Conservation (phyloP, 2,329 filamentous ascomycete species). For the Metarhizium rileyi region DNA sequence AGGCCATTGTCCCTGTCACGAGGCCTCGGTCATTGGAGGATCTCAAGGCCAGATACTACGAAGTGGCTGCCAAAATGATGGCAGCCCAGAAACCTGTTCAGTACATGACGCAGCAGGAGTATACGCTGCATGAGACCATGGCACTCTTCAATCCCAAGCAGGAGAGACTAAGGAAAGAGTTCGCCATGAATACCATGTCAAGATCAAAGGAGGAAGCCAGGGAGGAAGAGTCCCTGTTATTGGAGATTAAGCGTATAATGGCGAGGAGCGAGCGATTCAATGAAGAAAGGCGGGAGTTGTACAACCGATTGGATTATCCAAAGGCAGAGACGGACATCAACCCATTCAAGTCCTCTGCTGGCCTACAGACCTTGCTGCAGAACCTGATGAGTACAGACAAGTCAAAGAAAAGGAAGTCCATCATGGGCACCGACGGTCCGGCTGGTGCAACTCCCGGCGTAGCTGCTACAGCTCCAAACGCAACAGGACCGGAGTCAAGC, state of each 20-base stretch:
- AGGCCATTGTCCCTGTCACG: conserved; percentile 42
- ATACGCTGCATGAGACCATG: conserved; percentile 74
- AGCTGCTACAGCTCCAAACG: conserved; percentile 23
- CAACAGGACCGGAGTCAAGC: conserved; percentile 23
- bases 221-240: conserved; percentile 81
- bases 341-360: conserved; percentile 71
- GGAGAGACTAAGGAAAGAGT: conserved; percentile 73
- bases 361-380: conserved; percentile 70
- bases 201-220: conserved; percentile 79
- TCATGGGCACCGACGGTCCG: conserved; percentile 49
- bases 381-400: conserved; percentile 78
- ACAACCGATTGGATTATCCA: conserved; percentile 77
- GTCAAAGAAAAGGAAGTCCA: conserved; percentile 74
- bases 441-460: background rate
- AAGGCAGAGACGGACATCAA: conserved; percentile 58
- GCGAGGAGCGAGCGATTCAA: conserved; percentile 78
- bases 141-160: conserved; percentile 73
- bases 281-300: conserved; percentile 79
- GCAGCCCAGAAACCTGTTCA: conserved; percentile 68
- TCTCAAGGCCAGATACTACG: conserved; percentile 84
- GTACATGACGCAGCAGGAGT: conserved; percentile 82
- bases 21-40: conserved; percentile 71
- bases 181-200: conserved; percentile 69
- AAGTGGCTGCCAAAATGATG: conserved; percentile 74
- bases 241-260: conserved; percentile 87